Evolutionary conservation across 352 stramenopile genomes (phyloP).

Genomic region (Phytophthora lateralis): DNA sequence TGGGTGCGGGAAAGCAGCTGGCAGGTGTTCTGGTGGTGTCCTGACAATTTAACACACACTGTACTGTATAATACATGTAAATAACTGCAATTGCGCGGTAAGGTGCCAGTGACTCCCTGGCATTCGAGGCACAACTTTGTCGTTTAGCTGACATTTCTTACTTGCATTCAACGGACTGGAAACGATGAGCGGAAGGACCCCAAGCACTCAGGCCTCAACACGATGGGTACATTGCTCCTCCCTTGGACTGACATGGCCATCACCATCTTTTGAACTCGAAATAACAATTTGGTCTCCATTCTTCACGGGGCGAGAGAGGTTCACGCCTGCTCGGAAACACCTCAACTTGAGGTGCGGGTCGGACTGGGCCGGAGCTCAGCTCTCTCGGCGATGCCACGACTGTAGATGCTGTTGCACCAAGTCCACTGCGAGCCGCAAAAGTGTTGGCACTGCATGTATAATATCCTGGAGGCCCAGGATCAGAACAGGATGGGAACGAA

Average conservation of each 20-base stretch:
- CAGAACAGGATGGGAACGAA: slow-evolving; percentile 28
- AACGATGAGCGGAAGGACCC: too few species aligned
- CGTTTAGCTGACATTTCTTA: background rate
- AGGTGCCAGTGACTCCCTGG: too few species aligned
- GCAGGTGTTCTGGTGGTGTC: slow-evolving; percentile 20
- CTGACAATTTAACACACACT: slow-evolving; percentile 3
- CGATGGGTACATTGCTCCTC: too few species aligned
- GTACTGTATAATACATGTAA: too few species aligned
- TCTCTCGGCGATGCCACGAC: background rate
- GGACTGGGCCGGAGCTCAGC: background rate
- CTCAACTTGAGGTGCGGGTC: background rate
- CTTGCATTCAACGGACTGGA: too few species aligned
- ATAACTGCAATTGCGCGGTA: slow-evolving; percentile 4
- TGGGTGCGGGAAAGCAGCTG: slow-evolving; percentile 33
- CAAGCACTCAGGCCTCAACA: too few species aligned
- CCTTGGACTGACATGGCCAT: too few species aligned
- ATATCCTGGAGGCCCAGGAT: background rate
- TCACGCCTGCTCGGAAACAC: background rate
- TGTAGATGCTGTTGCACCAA: background rate
- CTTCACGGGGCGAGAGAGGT: background rate
- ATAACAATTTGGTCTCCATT: background rate
- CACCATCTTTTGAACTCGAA: background rate
- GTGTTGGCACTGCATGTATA: slow-evolving; percentile 19
- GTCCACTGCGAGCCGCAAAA: slow-evolving; percentile 12
- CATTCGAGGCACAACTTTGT: too few species aligned